These are phyloP conservation scores for Trichoderma gracile DNA, from an alignment of 2,329 filamentous ascomycete species.

Conservation along the genomic window DNA sequence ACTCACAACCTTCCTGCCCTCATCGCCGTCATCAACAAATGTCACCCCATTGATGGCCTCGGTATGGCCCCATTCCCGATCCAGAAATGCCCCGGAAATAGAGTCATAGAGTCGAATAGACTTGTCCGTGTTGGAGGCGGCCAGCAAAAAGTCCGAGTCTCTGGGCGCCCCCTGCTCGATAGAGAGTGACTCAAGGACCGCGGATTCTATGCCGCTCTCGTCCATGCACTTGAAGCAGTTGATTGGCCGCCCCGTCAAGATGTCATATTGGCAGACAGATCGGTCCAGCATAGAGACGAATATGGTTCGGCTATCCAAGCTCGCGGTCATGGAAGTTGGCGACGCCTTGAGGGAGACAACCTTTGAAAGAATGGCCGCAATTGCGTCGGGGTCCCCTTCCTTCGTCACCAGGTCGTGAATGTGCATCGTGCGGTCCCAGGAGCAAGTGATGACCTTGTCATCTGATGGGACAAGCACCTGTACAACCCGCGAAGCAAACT, in stretches of 20 bases:
- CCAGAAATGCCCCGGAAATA: constrained; percentile 73
- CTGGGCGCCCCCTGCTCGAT: constrained; percentile 58
- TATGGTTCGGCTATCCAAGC: constrained; percentile 59
- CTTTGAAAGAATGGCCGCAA: constrained; percentile 75
- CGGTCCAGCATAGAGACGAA: constrained; percentile 63
- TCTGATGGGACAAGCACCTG: constrained; percentile 72
- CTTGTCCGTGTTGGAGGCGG: constrained; percentile 93
- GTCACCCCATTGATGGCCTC: constrained; percentile 87
- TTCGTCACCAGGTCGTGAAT: constrained; percentile 75
- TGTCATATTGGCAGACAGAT: constrained; percentile 60
- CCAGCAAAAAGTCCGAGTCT: constrained; percentile 69
- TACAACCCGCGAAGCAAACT: constrained; percentile 85
- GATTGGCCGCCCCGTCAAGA: constrained; percentile 67
- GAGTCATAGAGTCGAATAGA: constrained; percentile 88
- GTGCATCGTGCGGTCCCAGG: constrained; percentile 83
- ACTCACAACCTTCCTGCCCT: constrained; percentile 64
- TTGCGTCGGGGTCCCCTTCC: constrained; percentile 61
- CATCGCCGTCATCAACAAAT: constrained; percentile 62
- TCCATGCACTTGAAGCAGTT: constrained; percentile 82
- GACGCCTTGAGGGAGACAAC: constrained; percentile 83
- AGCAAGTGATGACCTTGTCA: constrained; percentile 79
- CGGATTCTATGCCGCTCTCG: constrained; percentile 75
- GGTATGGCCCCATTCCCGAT: constrained; percentile 92
- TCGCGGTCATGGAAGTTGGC: constrained; percentile 78
- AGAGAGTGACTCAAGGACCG: constrained; percentile 76